Evolutionary conservation across 2,329 filamentous ascomycete species (phyloP).

Genomic region (Claviceps africana): DNA sequence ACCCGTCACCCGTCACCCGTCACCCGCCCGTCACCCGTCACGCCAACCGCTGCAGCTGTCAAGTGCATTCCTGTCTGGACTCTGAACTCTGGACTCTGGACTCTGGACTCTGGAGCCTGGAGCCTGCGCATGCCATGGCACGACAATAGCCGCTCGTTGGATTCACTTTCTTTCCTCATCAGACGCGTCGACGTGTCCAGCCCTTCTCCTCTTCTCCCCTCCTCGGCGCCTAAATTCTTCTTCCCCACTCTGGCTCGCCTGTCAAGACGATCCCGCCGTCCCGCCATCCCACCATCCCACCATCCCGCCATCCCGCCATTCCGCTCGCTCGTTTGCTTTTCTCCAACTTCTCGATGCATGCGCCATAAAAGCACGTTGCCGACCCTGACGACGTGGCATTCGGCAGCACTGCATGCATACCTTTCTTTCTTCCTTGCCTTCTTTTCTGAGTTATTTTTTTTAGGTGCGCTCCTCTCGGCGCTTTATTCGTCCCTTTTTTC

Average conservation of each 20-base stretch:
- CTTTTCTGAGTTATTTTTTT: not conserved
- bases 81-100: no score
- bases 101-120: no score
- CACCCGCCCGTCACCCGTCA: no score
- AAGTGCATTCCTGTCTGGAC: slow-evolving; percentile 2
- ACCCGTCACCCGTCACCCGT: not conserved
- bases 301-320: no score
- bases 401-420: not conserved
- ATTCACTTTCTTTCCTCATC: not conserved
- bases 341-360: not conserved
- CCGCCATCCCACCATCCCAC: no score
- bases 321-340: not conserved
- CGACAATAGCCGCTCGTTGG: slow-evolving; percentile 1
- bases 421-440: not conserved
- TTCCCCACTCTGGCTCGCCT: not conserved
- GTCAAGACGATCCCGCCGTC: not conserved
- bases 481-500: not conserved
- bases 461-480: not conserved
- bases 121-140: not conserved
- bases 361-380: not conserved
- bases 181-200: not conserved
- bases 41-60: not conserved
- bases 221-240: not conserved
- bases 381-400: not conserved
- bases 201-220: not conserved